Percentiles rank a stretch among this genome's conserved stretches.
Evolutionary conservation across 148 eudicot genomes (phyloP).

Genomic region (Suaeda aralocaspica): DNA sequence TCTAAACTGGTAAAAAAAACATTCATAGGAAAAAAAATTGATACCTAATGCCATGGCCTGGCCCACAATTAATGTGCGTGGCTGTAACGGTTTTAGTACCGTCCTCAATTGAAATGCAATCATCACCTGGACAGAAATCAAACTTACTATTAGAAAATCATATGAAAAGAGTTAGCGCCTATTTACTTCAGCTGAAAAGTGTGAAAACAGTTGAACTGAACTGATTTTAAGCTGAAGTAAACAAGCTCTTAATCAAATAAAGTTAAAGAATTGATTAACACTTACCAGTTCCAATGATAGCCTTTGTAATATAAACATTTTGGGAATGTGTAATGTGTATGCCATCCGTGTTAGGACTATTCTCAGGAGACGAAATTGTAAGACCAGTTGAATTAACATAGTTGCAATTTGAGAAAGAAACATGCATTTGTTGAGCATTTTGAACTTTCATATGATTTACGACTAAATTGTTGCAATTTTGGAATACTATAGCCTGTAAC

Average conservation of each 20-base stretch:
- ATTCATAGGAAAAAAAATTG: no score
- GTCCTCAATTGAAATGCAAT: conserved; percentile 66
- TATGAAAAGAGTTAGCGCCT: no score
- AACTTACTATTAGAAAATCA: no score
- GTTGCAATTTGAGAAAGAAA: conserved; percentile 39
- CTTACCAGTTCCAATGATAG: conserved; percentile 58
- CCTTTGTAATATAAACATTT: conserved; percentile 35
- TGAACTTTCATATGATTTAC: conserved; percentile 41
- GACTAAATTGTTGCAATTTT: conserved; percentile 44
- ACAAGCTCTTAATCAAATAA: no score
- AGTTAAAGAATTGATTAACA: no score
- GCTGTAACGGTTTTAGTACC: conserved; percentile 52
- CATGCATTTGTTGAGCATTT: conserved; percentile 76
- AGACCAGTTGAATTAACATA: conserved; percentile 42
- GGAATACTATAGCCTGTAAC: conserved; percentile 60
- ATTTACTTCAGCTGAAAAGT: no score
- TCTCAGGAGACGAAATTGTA: conserved; percentile 39
- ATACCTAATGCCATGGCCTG: conserved; percentile 92
- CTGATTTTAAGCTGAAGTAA: no score
- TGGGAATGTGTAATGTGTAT: conserved; percentile 54
- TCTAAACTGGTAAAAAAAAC: no score
- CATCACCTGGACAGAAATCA: conserved; percentile 43
- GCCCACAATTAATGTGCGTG: conserved; percentile 56
- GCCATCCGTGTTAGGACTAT: conserved; percentile 88
- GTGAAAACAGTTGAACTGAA: no score